Base-by-base conservation (phyloP, 2,329 filamentous ascomycete genomes). In the Arthrocladium fulminans region DNA sequence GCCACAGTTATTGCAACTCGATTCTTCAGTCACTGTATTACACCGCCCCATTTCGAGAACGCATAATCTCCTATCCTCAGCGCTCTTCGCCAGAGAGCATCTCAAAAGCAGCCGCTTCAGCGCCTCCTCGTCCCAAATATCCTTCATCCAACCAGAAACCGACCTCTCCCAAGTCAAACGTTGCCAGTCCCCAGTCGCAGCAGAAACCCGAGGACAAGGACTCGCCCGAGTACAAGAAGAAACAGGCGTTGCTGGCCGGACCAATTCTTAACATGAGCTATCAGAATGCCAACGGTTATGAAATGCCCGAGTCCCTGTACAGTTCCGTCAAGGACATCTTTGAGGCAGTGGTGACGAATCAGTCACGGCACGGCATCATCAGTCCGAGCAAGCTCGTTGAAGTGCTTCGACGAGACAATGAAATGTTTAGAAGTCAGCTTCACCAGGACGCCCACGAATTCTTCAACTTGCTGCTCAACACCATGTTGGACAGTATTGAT, bases 401-500 rank as follows among this genome's bases (percentile, higher is more conserved):
- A 62, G 89, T 96, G 22, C 81, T 98, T 61, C 87, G 89, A 62
- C 80, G 86, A 54, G 88, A 97, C 59, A 94, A 98, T 63, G 92
- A 98, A 65, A 89, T 95, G 84, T 98, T 98, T 61, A 82, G 88
- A 50, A 90, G 88, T 32, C 86, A 89, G 3, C 95, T 96, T 86
- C 92, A 98, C 65, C 92, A 98, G 64, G 92, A 98, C 64, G 92
- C 92, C 1, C 92, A 98, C 65, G 92, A 98, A 63, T 98, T 98
- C 58, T 80, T 97, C 59, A 94, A 94, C 51, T 72, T 97, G 25
- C 76, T 98, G 2, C 73, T 98, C n/a, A 98, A 98, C 65, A 86
- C 95, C 63, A 86, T 98, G 27, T 90, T 98, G 45, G 80, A 88
- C 41, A 94, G 90, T 60, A 88, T 98, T 22, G 92, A 98, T 67